Evolutionary conservation across 2,329 filamentous ascomycete species (phyloP).

Genomic region (Aspergillus pseudotamarii): DNA sequence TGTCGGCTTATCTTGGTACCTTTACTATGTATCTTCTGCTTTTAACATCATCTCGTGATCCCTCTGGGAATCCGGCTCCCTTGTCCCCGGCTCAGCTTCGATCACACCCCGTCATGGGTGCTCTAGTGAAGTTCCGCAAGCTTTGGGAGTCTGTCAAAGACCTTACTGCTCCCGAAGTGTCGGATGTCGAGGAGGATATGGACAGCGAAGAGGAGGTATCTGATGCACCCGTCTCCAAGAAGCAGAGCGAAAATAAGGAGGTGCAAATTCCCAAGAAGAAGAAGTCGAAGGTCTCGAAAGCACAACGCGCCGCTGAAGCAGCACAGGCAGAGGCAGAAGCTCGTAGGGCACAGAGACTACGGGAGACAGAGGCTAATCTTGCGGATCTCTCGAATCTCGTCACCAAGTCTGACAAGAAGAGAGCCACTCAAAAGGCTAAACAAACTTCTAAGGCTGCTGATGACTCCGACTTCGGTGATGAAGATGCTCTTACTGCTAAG

Average conservation of each 20-base stretch:
- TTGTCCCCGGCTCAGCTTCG: constrained; percentile 77
- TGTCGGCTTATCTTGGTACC: constrained; percentile 83
- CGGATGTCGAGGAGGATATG: constrained; percentile 16
- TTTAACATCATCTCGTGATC: constrained; percentile 74
- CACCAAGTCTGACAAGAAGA: constrained; percentile 51
- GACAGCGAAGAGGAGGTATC: constrained; percentile 29
- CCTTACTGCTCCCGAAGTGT: constrained; percentile 57
- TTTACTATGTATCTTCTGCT: constrained; percentile 94
- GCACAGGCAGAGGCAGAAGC: constrained; percentile 58
- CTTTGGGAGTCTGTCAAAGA: constrained; percentile 77
- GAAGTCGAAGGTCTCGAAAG: constrained; percentile 50
- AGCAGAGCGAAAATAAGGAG: constrained; percentile 38
- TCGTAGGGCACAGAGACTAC: constrained; percentile 56
- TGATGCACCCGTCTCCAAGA: constrained; percentile 23
- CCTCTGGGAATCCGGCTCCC: constrained; percentile 57
- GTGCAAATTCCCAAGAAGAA: constrained; percentile 43
- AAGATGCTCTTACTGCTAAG: constrained; percentile 73
- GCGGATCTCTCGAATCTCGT: constrained; percentile 69
- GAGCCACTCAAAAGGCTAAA: constrained; percentile 41
- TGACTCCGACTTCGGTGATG: constrained; percentile 91
- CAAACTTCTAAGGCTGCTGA: constrained; percentile 49
- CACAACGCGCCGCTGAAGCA: constrained; percentile 54
- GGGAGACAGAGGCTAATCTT: constrained; percentile 68
- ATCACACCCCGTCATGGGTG: constrained; percentile 90
- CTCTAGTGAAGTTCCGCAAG: constrained; percentile 74